Conservation (phyloP, 495 filamentous ascomycete species). For the Neurospora tetraspora region DNA sequence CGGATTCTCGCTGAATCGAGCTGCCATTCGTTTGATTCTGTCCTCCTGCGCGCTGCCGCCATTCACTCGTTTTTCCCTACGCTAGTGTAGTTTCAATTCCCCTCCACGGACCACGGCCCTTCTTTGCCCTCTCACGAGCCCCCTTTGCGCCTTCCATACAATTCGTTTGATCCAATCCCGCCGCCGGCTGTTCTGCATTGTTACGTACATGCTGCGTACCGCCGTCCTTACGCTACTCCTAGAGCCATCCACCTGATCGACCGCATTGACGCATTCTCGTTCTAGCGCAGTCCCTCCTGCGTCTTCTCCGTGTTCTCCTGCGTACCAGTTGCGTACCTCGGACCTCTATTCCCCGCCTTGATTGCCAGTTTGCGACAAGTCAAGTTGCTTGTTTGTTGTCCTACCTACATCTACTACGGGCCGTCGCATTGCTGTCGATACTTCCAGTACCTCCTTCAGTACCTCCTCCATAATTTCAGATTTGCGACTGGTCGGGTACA, state of each 20-base stretch:
- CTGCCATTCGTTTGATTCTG: background rate
- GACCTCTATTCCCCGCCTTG: background rate
- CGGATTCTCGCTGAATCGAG: background rate
- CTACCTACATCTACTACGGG: background rate
- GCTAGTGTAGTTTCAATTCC: background rate
- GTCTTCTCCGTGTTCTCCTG: background rate
- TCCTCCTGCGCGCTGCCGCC: background rate
- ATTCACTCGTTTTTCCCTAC: background rate
- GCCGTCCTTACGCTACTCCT: background rate
- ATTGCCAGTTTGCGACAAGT: background rate
- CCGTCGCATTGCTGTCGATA: background rate
- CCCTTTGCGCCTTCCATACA: background rate
- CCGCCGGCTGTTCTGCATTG: background rate
- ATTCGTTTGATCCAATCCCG: background rate
- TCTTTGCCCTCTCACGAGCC: background rate
- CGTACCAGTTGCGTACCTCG: background rate
- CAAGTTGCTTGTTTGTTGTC: background rate
- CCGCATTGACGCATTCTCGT: background rate
- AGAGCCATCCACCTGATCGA: background rate
- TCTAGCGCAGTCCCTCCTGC: background rate
- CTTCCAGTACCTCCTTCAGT: background rate
- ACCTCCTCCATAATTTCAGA: background rate
- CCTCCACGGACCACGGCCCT: background rate
- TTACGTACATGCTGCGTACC: background rate
- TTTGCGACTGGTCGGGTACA: background rate